phyloP scores from a whole-genome alignment of 2,329 filamentous ascomycete species.

The Chaetomium globosum region DNA sequence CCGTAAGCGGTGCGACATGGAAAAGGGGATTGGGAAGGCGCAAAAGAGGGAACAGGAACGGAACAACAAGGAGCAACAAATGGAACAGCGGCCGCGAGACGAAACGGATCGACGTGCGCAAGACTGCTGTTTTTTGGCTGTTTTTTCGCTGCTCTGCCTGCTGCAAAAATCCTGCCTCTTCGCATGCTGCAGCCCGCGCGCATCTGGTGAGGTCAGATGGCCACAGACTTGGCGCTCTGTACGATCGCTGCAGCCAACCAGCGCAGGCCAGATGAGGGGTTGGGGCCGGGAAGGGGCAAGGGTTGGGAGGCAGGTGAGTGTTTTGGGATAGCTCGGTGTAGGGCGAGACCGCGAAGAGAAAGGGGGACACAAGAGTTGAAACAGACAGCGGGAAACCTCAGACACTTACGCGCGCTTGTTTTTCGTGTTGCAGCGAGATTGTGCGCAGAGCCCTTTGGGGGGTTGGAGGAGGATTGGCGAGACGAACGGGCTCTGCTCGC shows the following conservation, averaged over 20 bases:
- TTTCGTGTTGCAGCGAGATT: constrained; percentile 22
- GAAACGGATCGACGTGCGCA: constrained; percentile 10
- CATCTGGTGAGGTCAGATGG: constrained; percentile 39
- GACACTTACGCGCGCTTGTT: constrained; percentile 32
- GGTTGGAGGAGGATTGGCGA: constrained; percentile 23
- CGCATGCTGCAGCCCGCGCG: constrained; percentile 32
- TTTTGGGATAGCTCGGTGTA: constrained; percentile 36
- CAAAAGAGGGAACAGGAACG: not conserved
- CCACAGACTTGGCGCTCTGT: constrained; percentile 36
- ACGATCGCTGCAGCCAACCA: constrained; percentile 37
- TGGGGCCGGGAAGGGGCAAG: constrained; percentile 34
- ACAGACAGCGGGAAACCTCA: constrained; percentile 18
- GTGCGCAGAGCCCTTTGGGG: constrained; percentile 20
- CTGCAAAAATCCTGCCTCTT: constrained; percentile 25
- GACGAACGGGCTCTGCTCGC: constrained; percentile 24
- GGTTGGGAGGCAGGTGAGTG: constrained; percentile 34
- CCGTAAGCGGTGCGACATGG: not conserved
- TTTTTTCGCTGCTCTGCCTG: constrained; percentile 17
- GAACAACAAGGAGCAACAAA: not conserved
- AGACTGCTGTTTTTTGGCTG: not conserved
- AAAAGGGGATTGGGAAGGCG: not conserved
- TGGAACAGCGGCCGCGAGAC: not conserved
- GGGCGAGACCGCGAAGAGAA: constrained; percentile 9
- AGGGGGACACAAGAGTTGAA: constrained; percentile 8
- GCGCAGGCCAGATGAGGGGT: constrained; percentile 36